Conservation (phyloP, 805 yeast genomes). For the Candida anglica region DNA sequence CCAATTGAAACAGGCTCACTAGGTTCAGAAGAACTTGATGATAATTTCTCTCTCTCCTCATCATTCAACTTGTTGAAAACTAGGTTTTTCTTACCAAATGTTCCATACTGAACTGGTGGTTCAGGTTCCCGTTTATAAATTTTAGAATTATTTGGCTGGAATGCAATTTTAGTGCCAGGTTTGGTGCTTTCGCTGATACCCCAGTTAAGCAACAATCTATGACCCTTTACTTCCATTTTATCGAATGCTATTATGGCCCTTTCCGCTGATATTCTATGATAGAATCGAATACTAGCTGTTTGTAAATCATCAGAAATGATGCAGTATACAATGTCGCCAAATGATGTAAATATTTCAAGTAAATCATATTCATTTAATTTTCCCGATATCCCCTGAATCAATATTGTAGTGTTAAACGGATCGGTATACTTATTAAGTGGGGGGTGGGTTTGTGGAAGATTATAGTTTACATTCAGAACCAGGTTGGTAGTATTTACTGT, state of each 20-base stretch:
- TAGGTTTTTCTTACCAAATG: conserved; percentile 5
- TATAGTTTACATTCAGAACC: no score
- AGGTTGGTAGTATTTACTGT: conserved; percentile 14
- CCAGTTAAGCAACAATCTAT: conserved; percentile 28
- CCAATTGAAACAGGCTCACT: conserved; percentile 12
- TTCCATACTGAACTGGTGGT: conserved; percentile 16
- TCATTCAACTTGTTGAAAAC: conserved; percentile 1
- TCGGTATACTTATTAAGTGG: conserved; percentile 66
- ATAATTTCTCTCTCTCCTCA: not conserved
- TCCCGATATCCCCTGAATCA: conserved; percentile 62
- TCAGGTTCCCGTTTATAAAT: conserved; percentile 10
- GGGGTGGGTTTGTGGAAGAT: conserved; percentile 47
- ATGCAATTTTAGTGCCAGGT: not conserved
- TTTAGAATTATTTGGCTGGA: conserved; percentile 4
- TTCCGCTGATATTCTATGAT: conserved; percentile 32
- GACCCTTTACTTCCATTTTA: conserved; percentile 25
- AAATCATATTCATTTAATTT: conserved; percentile 60
- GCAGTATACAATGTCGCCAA: conserved; percentile 47
- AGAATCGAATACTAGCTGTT: conserved; percentile 22
- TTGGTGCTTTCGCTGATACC: conserved; percentile 14
- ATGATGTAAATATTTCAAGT: conserved; percentile 54
- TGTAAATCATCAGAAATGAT: conserved; percentile 14
- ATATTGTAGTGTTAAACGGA: conserved; percentile 74
- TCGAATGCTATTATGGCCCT: conserved; percentile 30
- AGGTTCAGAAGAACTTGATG: conserved; percentile 9